Evolutionary conservation across 495 filamentous ascomycete species (phyloP).

Genomic region (Terfezia claveryi): DNA sequence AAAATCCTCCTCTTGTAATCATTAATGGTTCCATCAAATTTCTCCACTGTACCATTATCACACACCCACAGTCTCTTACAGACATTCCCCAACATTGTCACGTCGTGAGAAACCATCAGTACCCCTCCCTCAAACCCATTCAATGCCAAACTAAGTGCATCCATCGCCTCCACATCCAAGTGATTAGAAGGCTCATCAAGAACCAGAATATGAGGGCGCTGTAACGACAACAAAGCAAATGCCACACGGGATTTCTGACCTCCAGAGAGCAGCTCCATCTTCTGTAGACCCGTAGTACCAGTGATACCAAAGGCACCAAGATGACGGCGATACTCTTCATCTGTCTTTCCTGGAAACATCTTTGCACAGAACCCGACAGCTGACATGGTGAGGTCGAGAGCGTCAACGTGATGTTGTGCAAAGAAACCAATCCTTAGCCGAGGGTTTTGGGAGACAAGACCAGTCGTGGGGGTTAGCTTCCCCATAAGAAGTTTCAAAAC

Average conservation of each 20-base stretch:
- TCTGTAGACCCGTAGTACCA: constrained; percentile 87
- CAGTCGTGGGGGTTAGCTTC: constrained; percentile 52
- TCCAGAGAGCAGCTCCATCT: constrained; percentile 84
- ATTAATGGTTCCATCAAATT: constrained; percentile 85
- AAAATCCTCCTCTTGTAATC: constrained; percentile 94
- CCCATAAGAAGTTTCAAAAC: constrained; percentile 86
- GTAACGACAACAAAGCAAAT: constrained; percentile 79
- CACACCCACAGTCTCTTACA: constrained; percentile 93
- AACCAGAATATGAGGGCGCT: constrained; percentile 89
- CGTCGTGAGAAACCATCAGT: constrained; percentile 97
- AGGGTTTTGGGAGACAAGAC: constrained; percentile 68
- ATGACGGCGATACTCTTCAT: constrained; percentile 93
- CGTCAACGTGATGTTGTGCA: constrained; percentile 96
- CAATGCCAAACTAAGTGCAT: constrained; percentile 68
- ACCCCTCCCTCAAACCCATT: constrained; percentile 79
- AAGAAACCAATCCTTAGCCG: constrained; percentile 87
- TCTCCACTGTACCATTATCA: constrained; percentile 83
- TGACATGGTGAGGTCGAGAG: constrained; percentile 65
- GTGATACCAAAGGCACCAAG: constrained; percentile 96
- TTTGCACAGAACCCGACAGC: constrained; percentile 92
- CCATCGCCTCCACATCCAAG: constrained; percentile 98
- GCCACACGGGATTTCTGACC: constrained; percentile 97
- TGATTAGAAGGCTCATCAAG: constrained; percentile 98
- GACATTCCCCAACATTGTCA: constrained; percentile 93
- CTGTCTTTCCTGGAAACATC: constrained; percentile 66